Base-by-base conservation (phyloP, 1,284 basidiomycete species). In the Moniliophthora roreri region DNA sequence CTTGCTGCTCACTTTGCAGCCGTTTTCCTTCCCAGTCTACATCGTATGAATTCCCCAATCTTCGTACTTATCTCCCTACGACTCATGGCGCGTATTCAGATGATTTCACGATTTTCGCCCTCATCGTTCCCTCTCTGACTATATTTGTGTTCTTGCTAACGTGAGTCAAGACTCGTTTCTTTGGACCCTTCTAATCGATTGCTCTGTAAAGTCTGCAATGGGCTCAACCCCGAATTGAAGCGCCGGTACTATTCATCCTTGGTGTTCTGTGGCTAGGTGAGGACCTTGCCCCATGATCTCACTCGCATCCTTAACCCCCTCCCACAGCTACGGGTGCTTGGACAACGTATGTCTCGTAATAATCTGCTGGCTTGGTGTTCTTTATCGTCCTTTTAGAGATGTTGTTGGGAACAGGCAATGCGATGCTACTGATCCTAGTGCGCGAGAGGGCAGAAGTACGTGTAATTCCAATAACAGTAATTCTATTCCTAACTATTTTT, bases 251-350 rank as follows among this genome's bases (percentile, higher is more conserved):
- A 51, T 81, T 85, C 61, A 57, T 86, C 18, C 61, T 87, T 23
- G 80, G 77, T 13, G 72, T 80, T 13, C 63, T 89, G 41, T 91
- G 89, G 89, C 72, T 91, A 32, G 73, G 87, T 87, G 64, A 58
- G 82, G 69, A 26, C 6, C 13, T 11, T 53, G 35, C 24, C 51
- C 26, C 55, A 26, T 15, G 46, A n/a, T 49, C 49, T 1, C 24
- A 26, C 35, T 9, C 16, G 28, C 11, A 49, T 53, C 21, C 51
- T 58, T 8, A 57, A 51, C 24, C 35, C 6, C 46, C 35, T 39
- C 39, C 11, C 51, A 15, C 46, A 90, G 89, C 84, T 24, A 80
- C 87, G 80, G 88, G 76, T 26, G 80, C 89, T 21, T 91, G 88
- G 87, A 71, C 85, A 26, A 76, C 78, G 87, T 90, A 67, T 67